phyloP scores from a whole-genome alignment of 2,329 filamentous ascomycete genomes.

The Fusarium albosuccineum region DNA sequence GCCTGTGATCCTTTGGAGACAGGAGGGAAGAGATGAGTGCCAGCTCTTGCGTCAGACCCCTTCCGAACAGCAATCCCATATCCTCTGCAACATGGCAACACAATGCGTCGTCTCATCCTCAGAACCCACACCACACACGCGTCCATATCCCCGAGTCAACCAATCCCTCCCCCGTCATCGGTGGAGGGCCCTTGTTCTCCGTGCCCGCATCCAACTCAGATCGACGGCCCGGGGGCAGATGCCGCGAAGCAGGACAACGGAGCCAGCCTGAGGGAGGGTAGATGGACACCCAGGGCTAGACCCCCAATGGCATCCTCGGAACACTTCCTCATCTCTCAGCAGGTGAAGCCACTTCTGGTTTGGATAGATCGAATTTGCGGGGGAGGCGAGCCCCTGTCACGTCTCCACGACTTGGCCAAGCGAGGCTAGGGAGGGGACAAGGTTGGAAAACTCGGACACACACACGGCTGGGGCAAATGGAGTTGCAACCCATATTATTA shows the following conservation, averaged over 20 bases:
- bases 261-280: not conserved
- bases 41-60: conserved; percentile 1
- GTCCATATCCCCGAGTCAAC: conserved; percentile 20
- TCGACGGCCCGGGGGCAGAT: conserved; percentile 21
- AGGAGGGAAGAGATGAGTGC: not conserved
- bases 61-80: not conserved
- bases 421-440: conserved; percentile 11
- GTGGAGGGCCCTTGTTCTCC: conserved; percentile 12
- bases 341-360: conserved; percentile 10
- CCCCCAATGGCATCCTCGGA: not conserved
- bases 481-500: conserved; percentile 16
- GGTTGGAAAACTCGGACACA: conserved; percentile 21
- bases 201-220: conserved; percentile 18
- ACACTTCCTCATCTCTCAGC: not conserved
- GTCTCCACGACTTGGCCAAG: conserved; percentile 4
- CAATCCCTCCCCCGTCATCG: conserved; percentile 17
- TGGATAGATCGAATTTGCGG: conserved; percentile 34
- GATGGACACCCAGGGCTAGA: not conserved
- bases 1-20: not conserved
- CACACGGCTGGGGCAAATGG: not conserved
- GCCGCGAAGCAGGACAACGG: conserved; percentile 12
- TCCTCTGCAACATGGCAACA: conserved; percentile 3
- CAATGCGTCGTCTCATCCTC: conserved; percentile 25
- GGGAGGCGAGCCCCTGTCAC: conserved; percentile 5
- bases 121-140: conserved; percentile 20